Conservation (phyloP, 495 filamentous ascomycete species). For the Daldinia vernicosa region DNA sequence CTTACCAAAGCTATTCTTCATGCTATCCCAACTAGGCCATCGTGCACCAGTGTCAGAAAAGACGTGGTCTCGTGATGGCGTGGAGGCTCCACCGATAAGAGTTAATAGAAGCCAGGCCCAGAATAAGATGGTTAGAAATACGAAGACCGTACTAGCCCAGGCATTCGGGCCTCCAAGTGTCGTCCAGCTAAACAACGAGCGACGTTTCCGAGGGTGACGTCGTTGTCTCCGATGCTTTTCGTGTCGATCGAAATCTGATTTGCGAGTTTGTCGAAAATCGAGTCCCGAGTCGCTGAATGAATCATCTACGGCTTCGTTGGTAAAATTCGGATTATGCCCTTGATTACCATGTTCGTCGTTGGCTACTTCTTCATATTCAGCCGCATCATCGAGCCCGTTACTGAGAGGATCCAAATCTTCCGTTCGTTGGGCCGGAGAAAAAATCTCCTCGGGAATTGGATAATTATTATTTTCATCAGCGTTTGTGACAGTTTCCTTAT, state of each 20-base stretch:
- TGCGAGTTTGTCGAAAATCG: background rate
- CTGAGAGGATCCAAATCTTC: background rate
- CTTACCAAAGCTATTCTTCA: background rate
- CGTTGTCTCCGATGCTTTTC: background rate
- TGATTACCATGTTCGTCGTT: background rate
- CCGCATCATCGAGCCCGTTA: background rate
- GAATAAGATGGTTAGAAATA: slow-evolving; percentile 12
- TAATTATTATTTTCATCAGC: background rate
- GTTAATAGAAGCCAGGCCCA: slow-evolving; percentile 15
- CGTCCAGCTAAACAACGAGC: background rate
- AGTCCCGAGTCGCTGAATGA: background rate
- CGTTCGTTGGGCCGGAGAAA: background rate
- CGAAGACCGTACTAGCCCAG: background rate
- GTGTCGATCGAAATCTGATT: background rate
- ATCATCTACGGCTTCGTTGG: background rate
- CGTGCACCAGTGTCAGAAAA: background rate
- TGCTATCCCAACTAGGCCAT: slow-evolving; percentile 1
- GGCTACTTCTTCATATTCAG: background rate
- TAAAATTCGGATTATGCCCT: background rate
- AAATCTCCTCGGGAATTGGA: background rate
- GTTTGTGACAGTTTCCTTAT: background rate
- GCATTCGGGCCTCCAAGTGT: background rate
- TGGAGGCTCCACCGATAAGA: background rate
- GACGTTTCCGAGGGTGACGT: background rate
- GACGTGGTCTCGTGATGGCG: background rate